Evolutionary conservation across 2,329 filamentous ascomycete genomes (phyloP).

Genomic region (Huntiella savannae): DNA sequence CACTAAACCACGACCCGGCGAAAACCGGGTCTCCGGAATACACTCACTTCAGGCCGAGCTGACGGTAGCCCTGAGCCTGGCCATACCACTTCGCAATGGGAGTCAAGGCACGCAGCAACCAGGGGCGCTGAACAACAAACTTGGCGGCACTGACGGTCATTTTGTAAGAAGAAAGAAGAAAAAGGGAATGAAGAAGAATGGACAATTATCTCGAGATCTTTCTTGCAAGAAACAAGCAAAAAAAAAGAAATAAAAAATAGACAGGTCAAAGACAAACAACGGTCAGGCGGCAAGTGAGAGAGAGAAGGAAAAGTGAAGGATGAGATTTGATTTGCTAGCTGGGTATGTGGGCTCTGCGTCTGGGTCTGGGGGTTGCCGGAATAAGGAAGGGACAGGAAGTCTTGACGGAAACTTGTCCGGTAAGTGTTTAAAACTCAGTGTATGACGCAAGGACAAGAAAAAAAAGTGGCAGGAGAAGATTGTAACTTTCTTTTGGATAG

Average conservation of each 20-base stretch:
- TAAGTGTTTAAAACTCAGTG: too few relatives aligned
- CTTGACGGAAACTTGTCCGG: too few relatives aligned
- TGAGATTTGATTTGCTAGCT: background rate
- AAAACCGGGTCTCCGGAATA: background rate
- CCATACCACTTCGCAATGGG: constrained; percentile 78
- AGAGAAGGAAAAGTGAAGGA: constrained; percentile 15
- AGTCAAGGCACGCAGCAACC: constrained; percentile 45
- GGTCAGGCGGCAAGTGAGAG: constrained; percentile 8
- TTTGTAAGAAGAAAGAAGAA: constrained; percentile 18
- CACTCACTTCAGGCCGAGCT: constrained; percentile 65
- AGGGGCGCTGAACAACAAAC: constrained; percentile 67
- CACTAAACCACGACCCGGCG: background rate
- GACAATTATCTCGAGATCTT: constrained; percentile 14
- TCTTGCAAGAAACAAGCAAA: constrained; percentile 6
- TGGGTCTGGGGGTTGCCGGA: too few relatives aligned
- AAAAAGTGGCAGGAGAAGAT: too few relatives aligned
- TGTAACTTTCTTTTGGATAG: too few relatives aligned
- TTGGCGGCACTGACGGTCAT: constrained; percentile 58
- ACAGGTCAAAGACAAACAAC: too few relatives aligned
- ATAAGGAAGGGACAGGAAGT: too few relatives aligned
- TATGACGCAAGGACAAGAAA: too few relatives aligned
- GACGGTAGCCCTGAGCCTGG: constrained; percentile 78
- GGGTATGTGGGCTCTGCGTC: too few relatives aligned
- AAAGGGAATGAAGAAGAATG: background rate
- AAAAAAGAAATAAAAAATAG: background rate